A percentile compares a stretch with the other conserved stretches of the same genome.
Conservation (phyloP, 495 filamentous ascomycete species). For the Aspergillus bridgeri region DNA sequence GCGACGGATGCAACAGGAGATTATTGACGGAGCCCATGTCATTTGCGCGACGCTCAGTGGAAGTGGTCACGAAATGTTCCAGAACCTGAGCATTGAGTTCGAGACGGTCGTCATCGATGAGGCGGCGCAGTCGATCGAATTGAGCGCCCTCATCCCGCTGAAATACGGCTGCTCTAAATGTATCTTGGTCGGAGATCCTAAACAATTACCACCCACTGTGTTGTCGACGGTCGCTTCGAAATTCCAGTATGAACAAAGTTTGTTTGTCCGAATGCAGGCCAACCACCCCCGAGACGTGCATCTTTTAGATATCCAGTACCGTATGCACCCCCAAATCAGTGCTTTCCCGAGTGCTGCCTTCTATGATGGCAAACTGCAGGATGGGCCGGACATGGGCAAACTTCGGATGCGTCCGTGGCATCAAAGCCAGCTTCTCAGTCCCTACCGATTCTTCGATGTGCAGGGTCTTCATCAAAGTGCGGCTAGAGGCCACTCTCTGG, state of each 20-base stretch:
- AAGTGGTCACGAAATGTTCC: slow-evolving; percentile 97
- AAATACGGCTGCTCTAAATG: slow-evolving; percentile 98
- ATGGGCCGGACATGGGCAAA: slow-evolving; percentile 76
- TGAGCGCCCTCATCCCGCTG: slow-evolving; percentile 92
- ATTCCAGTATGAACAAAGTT: slow-evolving; percentile 94
- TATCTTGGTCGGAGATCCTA: slow-evolving; percentile 95
- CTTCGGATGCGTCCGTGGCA: slow-evolving; percentile 83
- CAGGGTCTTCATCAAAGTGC: slow-evolving; percentile 78
- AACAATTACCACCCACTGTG: slow-evolving; percentile 93
- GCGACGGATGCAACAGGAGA: slow-evolving; percentile 80
- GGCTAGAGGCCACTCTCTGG: slow-evolving; percentile 76
- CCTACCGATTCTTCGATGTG: slow-evolving; percentile 98
- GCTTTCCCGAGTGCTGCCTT: slow-evolving; percentile 84
- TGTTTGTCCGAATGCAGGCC: slow-evolving; percentile 96
- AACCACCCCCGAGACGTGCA: slow-evolving; percentile 90
- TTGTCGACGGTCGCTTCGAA: slow-evolving; percentile 87
- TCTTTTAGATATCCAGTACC: slow-evolving; percentile 92
- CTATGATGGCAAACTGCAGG: slow-evolving; percentile 81
- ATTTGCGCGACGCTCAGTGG: slow-evolving; percentile 95
- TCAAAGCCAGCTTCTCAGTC: slow-evolving; percentile 70
- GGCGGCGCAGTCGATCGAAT: slow-evolving; percentile 95
- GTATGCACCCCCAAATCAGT: slow-evolving; percentile 98
- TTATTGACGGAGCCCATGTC: slow-evolving; percentile 84
- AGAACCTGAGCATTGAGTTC: slow-evolving; percentile 89
- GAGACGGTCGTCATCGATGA: slow-evolving; percentile 98